phyloP scores from a whole-genome alignment of 495 filamentous ascomycete genomes.

The Talaromyces ruber region DNA sequence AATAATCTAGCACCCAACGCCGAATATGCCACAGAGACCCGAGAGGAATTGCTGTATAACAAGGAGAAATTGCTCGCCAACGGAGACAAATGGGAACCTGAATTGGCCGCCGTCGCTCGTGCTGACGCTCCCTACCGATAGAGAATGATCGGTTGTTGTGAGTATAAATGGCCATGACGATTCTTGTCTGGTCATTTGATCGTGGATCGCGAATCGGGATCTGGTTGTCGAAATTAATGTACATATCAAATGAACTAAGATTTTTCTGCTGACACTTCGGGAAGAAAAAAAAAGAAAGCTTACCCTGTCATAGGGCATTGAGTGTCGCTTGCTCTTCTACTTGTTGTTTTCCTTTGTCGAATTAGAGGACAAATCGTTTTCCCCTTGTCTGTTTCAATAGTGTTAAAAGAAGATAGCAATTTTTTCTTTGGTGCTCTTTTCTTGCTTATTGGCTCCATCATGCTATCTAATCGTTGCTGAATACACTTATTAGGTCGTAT shows the following conservation, averaged over 20 bases:
- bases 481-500: not conserved
- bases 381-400: not conserved
- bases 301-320: not conserved
- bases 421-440: not conserved
- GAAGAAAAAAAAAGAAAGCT: not conserved
- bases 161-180: not conserved
- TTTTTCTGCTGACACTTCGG: not conserved
- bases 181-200: not conserved
- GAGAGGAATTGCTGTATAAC: conserved; percentile 96
- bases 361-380: not conserved
- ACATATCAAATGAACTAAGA: conserved; percentile 2
- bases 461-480: not conserved
- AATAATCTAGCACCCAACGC: conserved; percentile 65
- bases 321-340: not conserved
- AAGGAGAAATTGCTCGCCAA: conserved; percentile 91
- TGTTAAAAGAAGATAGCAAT: not conserved
- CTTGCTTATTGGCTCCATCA: not conserved
- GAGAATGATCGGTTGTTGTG: conserved; percentile 6
- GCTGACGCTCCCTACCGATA: conserved; percentile 88
- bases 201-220: not conserved
- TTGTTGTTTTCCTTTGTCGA: not conserved
- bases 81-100: conserved; percentile 97
- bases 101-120: conserved; percentile 82
- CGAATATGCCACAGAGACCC: conserved; percentile 95
- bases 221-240: conserved; percentile 1